Conservation (phyloP, 2,329 filamentous ascomycete species). For the Xylaria sp. region DNA sequence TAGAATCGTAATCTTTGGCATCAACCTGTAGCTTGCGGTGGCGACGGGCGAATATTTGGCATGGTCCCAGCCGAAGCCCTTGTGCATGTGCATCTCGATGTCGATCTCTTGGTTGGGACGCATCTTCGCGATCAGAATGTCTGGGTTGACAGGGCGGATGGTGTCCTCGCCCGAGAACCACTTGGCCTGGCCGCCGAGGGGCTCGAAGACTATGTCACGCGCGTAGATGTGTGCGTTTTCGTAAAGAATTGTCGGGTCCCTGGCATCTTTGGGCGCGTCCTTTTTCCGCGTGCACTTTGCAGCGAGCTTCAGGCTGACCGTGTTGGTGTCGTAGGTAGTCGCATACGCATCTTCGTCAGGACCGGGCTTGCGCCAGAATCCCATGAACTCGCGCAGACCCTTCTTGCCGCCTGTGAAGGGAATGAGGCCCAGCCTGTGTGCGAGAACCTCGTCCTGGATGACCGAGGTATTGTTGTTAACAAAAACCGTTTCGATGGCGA, state of each 20-base stretch:
- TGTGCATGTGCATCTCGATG: constrained; percentile 90
- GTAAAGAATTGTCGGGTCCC: constrained; percentile 84
- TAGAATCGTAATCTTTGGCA: constrained; percentile 85
- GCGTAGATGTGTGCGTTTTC: constrained; percentile 85
- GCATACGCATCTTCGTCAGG: constrained; percentile 66
- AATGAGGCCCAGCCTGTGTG: constrained; percentile 86
- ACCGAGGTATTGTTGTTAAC: constrained; percentile 97
- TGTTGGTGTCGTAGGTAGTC: constrained; percentile 80
- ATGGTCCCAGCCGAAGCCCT: constrained; percentile 92
- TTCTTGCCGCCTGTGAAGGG: constrained; percentile 81
- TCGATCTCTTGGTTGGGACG: constrained; percentile 87
- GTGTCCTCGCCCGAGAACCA: constrained; percentile 71
- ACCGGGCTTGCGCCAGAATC: constrained; percentile 76
- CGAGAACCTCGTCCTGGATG: constrained; percentile 95
- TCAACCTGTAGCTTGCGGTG: constrained; percentile 87
- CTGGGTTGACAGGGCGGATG: constrained; percentile 82
- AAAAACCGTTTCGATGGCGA: constrained; percentile 93
- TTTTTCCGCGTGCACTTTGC: constrained; percentile 81
- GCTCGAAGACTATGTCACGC: constrained; percentile 75
- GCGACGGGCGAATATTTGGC: constrained; percentile 97
- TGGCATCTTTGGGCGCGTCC: constrained; percentile 73
- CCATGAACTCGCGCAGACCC: constrained; percentile 77
- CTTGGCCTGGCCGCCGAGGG: constrained; percentile 73
- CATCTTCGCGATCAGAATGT: constrained; percentile 93
- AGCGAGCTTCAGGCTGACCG: constrained; percentile 77